Evolutionary conservation across 345 rosid genomes (phyloP), one percentile per base, ranked within the genome.

Genomic region (Linum tenue): DNA sequence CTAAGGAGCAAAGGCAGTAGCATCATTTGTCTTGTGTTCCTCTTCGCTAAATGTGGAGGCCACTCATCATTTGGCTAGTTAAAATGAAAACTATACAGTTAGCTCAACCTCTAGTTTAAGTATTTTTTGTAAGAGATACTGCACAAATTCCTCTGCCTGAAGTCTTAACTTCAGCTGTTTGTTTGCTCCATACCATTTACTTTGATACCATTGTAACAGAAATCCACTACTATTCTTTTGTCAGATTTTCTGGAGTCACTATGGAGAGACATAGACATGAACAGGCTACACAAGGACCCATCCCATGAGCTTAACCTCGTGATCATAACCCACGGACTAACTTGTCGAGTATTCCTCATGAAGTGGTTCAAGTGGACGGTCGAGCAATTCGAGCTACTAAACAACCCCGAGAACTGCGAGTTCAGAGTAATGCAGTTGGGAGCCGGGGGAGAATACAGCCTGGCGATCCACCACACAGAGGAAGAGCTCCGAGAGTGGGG

Each of bases 361-460:
- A 95, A 91, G 75, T 95, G 99, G 99, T 91, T 91, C 77, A 89
- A 91, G 78, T 91, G 99, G 97, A 86, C 87, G 0, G 96, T 95
- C 1, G 90, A 89, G 62, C 97, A 91, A 62, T 89, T 89, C 4
- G 97, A 95, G 77, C 75, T 1, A n/a, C 74, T 95, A 39, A 89
- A 86, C 72, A 95, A 95, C 76, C 84, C 64, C 0, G 88, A 79
- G 3, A 95, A 91, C 74, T 91, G 95, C 22, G 97, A 73, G 81
- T 60, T 69, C 57, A 80, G 97, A 8, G 90, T 89, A 40, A 87
- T 95, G 97, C 86, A 87, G 74, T 61, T 87, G 66, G 96, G 97
- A 69, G 71, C 63, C 1, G 90, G 95, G 0, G 94, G 95, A 63
- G 96, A 91, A 38, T 89, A 95, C 75, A 95, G 97, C 79, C 70